Percentiles rank a stretch among this genome's conserved stretches.
Conservation (phyloP, 148 eudicot species). For the Amaranthus hypochondriacus region DNA sequence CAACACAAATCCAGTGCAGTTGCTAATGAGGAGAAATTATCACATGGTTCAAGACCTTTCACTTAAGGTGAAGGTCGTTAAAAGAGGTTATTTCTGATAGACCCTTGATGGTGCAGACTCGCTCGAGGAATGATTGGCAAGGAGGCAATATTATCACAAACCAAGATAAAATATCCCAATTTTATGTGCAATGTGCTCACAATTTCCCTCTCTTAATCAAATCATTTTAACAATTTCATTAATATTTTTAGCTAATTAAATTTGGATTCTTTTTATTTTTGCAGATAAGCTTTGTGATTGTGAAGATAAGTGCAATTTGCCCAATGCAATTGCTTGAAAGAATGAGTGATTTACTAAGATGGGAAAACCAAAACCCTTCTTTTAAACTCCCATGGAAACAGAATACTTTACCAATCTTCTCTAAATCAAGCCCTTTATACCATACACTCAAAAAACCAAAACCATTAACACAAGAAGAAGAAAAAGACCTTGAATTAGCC, state of each 20-base stretch:
- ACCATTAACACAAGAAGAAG: conserved; percentile 67
- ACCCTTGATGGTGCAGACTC: background rate
- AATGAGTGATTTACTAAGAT: conserved; percentile 70
- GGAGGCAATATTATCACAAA: background rate
- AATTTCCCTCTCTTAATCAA: background rate
- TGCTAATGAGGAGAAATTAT: background rate
- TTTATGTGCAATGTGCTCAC: conserved; percentile 24
- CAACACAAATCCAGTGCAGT: background rate
- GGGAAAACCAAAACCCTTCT: conserved; percentile 60
- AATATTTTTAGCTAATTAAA: conserved; percentile 6
- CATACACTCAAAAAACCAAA: conserved; percentile 64
- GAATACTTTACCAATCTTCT: conserved; percentile 53
- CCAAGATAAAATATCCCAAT: conserved; percentile 24
- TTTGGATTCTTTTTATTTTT: conserved; percentile 1
- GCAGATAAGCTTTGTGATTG: conserved; percentile 79
- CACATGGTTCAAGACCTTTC: conserved; percentile 3
- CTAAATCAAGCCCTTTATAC: conserved; percentile 71
- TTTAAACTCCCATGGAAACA: conserved; percentile 82
- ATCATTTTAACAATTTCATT: background rate
- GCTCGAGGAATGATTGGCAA: background rate
- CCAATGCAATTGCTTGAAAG: conserved; percentile 47
- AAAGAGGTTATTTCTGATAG: background rate
- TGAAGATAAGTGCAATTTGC: conserved; percentile 83
- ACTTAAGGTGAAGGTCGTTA: conserved; percentile 10
- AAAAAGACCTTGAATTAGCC: conserved; percentile 56